phyloP scores from a whole-genome alignment of 2,329 filamentous ascomycete species.

The Fusarium agapanthi region DNA sequence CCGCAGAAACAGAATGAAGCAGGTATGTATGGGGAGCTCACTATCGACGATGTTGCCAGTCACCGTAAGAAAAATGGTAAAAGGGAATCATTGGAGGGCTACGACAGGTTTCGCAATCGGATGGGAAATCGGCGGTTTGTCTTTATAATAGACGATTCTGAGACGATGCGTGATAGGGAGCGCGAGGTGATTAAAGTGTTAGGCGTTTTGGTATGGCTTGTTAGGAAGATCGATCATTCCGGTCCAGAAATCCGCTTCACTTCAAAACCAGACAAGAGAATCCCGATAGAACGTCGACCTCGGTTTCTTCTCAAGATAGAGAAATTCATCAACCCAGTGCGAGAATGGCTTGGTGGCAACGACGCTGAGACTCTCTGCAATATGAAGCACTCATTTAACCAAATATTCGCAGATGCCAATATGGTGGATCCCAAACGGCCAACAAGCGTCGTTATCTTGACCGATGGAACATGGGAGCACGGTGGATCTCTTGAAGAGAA shows the following conservation, averaged over 20 bases:
- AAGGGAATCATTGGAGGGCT: not conserved
- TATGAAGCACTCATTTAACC: slow-evolving; percentile 3
- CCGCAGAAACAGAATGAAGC: not conserved
- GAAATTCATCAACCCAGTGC: not conserved
- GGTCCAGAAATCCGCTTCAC: slow-evolving; percentile 17
- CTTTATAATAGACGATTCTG: slow-evolving; percentile 25
- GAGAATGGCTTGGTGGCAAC: not conserved
- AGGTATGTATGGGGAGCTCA: not conserved
- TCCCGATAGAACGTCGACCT: not conserved
- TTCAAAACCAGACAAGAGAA: not conserved
- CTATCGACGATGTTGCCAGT: not conserved
- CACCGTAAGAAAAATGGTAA: not conserved
- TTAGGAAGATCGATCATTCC: not conserved
- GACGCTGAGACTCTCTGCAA: not conserved
- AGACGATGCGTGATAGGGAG: not conserved
- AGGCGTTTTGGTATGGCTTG: slow-evolving; percentile 1
- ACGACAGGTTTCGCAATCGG: not conserved
- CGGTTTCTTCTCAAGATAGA: not conserved
- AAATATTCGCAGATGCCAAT: not conserved
- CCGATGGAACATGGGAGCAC: slow-evolving; percentile 9
- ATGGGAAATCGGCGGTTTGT: slow-evolving; percentile 13
- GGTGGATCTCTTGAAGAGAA: not conserved
- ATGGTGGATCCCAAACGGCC: not conserved
- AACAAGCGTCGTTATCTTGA: slow-evolving; percentile 18
- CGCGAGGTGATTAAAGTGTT: not conserved